Evolutionary conservation across 495 filamentous ascomycete species (phyloP).

Genomic region (Penicillium diatomitis): DNA sequence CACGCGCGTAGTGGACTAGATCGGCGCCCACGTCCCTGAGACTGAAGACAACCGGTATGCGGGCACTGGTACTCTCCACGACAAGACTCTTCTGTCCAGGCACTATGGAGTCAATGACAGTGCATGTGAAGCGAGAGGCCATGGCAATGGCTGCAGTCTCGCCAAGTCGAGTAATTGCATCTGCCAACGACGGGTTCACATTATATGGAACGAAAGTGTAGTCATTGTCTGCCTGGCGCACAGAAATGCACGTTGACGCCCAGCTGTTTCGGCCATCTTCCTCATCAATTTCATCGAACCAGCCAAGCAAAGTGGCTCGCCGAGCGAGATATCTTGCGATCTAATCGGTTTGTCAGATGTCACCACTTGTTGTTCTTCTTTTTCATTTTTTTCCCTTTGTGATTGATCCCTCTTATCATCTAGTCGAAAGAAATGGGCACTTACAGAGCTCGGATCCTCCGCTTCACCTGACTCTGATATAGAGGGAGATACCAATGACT

Average conservation of each 20-base stretch:
- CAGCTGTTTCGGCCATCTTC: background rate
- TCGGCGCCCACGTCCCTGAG: background rate
- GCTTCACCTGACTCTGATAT: background rate
- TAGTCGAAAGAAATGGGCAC: background rate
- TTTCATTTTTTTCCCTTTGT: too few species aligned
- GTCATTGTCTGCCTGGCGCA: background rate
- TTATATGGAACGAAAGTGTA: slow-evolving; percentile 6
- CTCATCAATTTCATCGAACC: background rate
- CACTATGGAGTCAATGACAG: background rate
- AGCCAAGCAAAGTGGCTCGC: slow-evolving; percentile 2
- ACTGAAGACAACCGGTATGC: slow-evolving; percentile 1
- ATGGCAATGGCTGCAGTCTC: slow-evolving; percentile 3
- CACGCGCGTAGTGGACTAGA: background rate
- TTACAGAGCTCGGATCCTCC: slow-evolving; percentile 1
- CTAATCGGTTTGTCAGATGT: background rate
- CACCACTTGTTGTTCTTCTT: too few species aligned
- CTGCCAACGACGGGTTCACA: background rate
- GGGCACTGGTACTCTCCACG: slow-evolving; percentile 2
- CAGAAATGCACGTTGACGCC: slow-evolving; percentile 2
- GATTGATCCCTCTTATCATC: background rate
- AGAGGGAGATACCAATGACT: slow-evolving; percentile 1
- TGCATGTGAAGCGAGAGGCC: slow-evolving; percentile 1
- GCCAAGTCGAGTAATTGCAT: background rate
- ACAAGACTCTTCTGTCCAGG: slow-evolving; percentile 1
- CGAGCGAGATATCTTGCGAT: slow-evolving; percentile 1